Conservation (phyloP, 1,139 yeast species). For the Entelexis sorbosivorans region DNA sequence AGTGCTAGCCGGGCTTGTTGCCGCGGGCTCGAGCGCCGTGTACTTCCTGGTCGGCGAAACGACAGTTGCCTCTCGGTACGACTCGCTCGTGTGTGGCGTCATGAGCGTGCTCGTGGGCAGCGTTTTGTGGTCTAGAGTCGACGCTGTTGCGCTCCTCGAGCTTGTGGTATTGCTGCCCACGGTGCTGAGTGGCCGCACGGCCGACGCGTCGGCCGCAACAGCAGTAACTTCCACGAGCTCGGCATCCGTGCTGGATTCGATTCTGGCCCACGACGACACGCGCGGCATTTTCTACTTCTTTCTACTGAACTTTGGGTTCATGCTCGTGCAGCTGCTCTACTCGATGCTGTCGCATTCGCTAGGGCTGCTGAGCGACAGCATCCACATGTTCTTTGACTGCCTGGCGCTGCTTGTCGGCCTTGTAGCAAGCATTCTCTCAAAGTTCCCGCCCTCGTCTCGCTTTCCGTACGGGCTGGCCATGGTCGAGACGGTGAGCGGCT, state of each 20-base stretch:
- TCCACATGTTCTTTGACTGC: slow-evolving; percentile 95
- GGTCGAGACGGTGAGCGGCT: slow-evolving; percentile 87
- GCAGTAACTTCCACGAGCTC: slow-evolving; percentile 3
- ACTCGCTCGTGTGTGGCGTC: slow-evolving; percentile 26
- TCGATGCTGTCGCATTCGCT: slow-evolving; percentile 86
- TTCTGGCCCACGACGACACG: slow-evolving; percentile 54
- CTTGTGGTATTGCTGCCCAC: slow-evolving; percentile 20
- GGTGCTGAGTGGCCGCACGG: background rate
- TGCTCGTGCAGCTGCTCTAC: slow-evolving; percentile 85
- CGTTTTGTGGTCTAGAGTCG: slow-evolving; percentile 13
- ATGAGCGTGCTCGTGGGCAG: slow-evolving; percentile 22
- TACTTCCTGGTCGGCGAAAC: slow-evolving; percentile 30
- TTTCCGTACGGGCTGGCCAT: slow-evolving; percentile 81
- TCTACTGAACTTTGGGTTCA: slow-evolving; percentile 74
- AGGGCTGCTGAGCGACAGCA: slow-evolving; percentile 81
- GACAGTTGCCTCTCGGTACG: slow-evolving; percentile 28
- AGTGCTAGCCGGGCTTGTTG: slow-evolving; percentile 25
- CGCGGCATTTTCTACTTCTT: slow-evolving; percentile 81
- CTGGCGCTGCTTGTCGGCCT: slow-evolving; percentile 80
- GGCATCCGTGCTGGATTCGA: slow-evolving; percentile 31
- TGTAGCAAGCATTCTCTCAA: slow-evolving; percentile 62
- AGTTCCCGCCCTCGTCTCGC: slow-evolving; percentile 49
- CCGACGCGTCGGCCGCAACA: background rate
- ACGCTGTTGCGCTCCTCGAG: slow-evolving; percentile 13
- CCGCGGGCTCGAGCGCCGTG: slow-evolving; percentile 31